These are phyloP conservation scores for Aquilaria yunnanensis DNA, from an alignment of 345 rosid genomes.

Conservation along the genomic window DNA sequence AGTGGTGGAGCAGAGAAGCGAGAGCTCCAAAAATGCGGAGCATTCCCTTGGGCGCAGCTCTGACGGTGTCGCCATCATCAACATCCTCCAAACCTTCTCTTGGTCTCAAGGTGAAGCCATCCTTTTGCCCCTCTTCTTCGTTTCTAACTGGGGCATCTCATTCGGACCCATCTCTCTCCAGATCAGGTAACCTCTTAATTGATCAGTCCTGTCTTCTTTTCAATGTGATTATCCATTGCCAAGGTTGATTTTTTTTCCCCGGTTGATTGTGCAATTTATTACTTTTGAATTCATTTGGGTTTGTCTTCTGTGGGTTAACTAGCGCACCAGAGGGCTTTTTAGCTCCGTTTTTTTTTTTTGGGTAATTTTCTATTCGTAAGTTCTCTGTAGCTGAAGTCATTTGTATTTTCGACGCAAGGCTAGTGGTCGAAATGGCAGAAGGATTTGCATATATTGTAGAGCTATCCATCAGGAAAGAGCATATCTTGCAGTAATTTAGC, in stretches of 20 bases:
- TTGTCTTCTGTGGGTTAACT: background rate
- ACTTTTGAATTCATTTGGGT: background rate
- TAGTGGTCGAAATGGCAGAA: no score
- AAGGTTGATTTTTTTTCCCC: background rate
- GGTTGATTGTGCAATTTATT: background rate
- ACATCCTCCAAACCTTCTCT: constrained; percentile 19
- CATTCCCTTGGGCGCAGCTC: constrained; percentile 53
- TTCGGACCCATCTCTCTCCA: constrained; percentile 19
- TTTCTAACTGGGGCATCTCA: constrained; percentile 14
- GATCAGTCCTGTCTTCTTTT: background rate
- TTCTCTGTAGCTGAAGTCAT: no score
- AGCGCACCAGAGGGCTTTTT: no score
- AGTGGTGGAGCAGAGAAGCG: constrained; percentile 4
- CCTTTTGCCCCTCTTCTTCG: constrained; percentile 25
- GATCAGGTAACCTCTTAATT: constrained; percentile 31
- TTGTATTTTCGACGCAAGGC: no score
- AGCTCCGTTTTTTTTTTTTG: background rate
- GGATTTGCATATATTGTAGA: no score
- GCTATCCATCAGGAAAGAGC: background rate
- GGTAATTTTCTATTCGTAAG: background rate
- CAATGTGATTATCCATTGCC: background rate
- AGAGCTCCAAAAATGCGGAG: constrained; percentile 51
- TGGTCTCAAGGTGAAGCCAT: constrained; percentile 26
- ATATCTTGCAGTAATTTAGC: background rate
- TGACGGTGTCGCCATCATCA: constrained; percentile 34